Base-by-base conservation (phyloP, 2,329 filamentous ascomycete species). In the Fusarium sublunatum region DNA sequence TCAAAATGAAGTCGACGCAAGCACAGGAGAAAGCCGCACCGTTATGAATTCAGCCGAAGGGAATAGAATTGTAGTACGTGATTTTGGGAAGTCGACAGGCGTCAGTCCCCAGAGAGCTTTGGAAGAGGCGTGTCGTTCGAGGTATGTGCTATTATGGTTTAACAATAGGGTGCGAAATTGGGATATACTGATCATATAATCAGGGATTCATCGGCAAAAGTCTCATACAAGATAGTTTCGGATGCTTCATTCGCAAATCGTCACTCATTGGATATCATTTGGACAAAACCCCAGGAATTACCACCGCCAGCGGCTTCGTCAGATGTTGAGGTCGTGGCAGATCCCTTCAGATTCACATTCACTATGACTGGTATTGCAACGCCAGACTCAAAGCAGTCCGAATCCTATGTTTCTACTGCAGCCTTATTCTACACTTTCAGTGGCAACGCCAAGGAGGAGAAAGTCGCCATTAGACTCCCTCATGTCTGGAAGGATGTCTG, bases 81-180 rank as follows among this genome's bases (percentile, higher is more conserved):
- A 97, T 70, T 97, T 98, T 81, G 93, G 92, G 2, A 92, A 92
- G 74, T 88, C 88, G 81, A 85, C 86, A 12, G 93, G 94, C 7
- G 77, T 96, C 28, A 91, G 81, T 67, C 93, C 94, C 13, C 86
- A 87, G 61, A 85, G 90, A 64, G 83, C 91, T 26, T 78, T 98
- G 11, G 93, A 97, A 74, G 93, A 97, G 74, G 86, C 91, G n/a
- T 96, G 93, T 74, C 89, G 90, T 68, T 86, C 92, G 62, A 89
- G 89, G 89, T 90, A 75, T 66, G 74, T 70, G 26, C 19, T 9
- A 9, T 13, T 15, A 36, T 15, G 8, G 19, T 32, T 13, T 47
- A 2, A 19, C 28, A 4, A 22, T 28, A 13, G 5, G 15, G 26
- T n/a, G 11, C 6, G 35, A 28, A 26, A 32, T 9, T 28, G 12